A percentile compares a stretch with the other conserved stretches of the same genome.
These are phyloP conservation scores for Tolypocladium ovalisporum DNA, from an alignment of 2,329 filamentous ascomycete species.

Conservation along the genomic window DNA sequence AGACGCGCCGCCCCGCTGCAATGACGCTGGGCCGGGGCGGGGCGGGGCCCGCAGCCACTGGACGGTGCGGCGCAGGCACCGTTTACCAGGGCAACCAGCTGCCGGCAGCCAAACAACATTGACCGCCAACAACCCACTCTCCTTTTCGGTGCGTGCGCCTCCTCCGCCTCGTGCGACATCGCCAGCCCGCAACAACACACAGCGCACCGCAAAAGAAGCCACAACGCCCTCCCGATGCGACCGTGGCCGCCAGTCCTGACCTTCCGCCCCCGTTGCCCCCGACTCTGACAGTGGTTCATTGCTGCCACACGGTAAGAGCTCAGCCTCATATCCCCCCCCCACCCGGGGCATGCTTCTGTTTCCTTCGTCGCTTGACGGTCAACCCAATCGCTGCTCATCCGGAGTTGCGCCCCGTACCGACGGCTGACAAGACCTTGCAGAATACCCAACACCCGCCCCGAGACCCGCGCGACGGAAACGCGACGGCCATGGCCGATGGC, in stretches of 20 bases:
- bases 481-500: conserved; percentile 34
- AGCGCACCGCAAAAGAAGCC: neutral
- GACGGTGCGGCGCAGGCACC: neutral
- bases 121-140: neutral
- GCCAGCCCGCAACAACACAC: neutral
- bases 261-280: conserved; percentile 2
- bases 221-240: neutral
- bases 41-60: neutral
- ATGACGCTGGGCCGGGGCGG: neutral
- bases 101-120: neutral
- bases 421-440: neutral
- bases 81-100: neutral
- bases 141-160: neutral
- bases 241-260: neutral
- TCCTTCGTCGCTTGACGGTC: no score
- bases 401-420: neutral
- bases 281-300: conserved; percentile 5
- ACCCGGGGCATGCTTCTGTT: no score
- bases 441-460: neutral
- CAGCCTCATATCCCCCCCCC: no score
- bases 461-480: neutral
- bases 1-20: neutral
- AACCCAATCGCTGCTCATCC: no score
- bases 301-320: neutral
- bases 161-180: neutral